Evolutionary conservation across 2,329 filamentous ascomycete genomes (phyloP).

Genomic region (Drechslerella dactyloides): DNA sequence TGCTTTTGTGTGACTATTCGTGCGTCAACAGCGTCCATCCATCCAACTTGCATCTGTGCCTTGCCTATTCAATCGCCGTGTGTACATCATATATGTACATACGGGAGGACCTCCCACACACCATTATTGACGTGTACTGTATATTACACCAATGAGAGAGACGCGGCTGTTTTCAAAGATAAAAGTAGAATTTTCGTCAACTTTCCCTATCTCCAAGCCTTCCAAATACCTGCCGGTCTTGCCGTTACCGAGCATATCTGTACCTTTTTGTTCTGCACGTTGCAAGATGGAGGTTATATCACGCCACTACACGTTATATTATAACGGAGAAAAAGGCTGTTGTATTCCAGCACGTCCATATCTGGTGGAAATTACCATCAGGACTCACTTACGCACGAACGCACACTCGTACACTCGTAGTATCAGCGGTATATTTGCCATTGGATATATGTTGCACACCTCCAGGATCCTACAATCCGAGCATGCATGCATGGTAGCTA

Average conservation of each 20-base stretch:
- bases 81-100: not conserved
- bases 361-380: slow-evolving; percentile 24
- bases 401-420: not conserved
- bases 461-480: not conserved
- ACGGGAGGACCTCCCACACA: not conserved
- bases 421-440: slow-evolving; percentile 46
- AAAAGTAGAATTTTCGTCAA: no score
- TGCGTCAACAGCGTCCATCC: not conserved
- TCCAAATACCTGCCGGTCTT: slow-evolving; percentile 40
- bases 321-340: slow-evolving; percentile 7
- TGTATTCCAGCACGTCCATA: slow-evolving; percentile 25
- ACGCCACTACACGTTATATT: slow-evolving; percentile 29
- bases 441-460: slow-evolving; percentile 31
- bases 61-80: not conserved
- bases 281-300: slow-evolving; percentile 2
- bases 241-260: not conserved
- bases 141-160: slow-evolving; percentile 39
- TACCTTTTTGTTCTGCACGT: slow-evolving; percentile 15
- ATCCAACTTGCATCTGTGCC: not conserved
- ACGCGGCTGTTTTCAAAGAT: slow-evolving; percentile 24
- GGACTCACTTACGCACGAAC: no score
- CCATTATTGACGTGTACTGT: not conserved
- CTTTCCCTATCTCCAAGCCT: slow-evolving; percentile 5
- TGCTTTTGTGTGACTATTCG: slow-evolving; percentile 1
- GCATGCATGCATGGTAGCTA: slow-evolving; percentile 24